Evolutionary conservation across 208 protist species (phyloP), one percentile per base, ranked within the genome.

Genomic region (Acanthamoeba sp.): DNA sequence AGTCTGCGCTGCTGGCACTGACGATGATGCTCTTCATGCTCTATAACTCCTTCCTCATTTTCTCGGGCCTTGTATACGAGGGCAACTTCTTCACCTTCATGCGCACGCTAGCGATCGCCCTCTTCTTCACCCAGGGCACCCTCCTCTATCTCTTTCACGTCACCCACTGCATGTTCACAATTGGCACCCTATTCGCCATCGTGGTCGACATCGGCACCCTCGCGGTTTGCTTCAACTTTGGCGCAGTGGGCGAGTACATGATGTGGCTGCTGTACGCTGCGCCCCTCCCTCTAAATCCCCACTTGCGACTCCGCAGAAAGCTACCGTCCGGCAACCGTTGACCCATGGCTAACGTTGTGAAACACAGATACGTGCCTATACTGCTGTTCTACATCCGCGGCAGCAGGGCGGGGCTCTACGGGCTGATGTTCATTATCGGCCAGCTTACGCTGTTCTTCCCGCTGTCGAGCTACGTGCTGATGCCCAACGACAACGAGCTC

Each of bases 31-130:
- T 85, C 40, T 55, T 85, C 76, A 76, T 76, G 66, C 36, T 76
- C 40, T 57, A 48, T 40, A 85, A 85, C 24, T n/a, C 40, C 0
- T 85, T 27, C 40, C 76, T 55, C 76, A 29, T 85, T 55, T 12
- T 36, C 24, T 85, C 76, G 36, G 18, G 76, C 29, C 76, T 91
- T n/a, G 18, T 91, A 0, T 71, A 91, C 57, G 85, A 64, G 57
- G 59, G 59, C n/a, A 24, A 27, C 57, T 91, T 91, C 85, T 91
- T 91, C 85, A 71, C 50, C 34, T 73, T 91, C 57, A 36, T 91
- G 32, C 85, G 50, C 16, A 45, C 85, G 2, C 0, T 71, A 9
- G 45, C 85, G 52, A 42, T 64, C 12, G 59, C 50, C 10, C 57
- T 71, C 18, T 29, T 91, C 12, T 3, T 55, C 45, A 55, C 76